Conservation (phyloP, 1,284 basidiomycete genomes). For the Tylopilus sp. region DNA sequence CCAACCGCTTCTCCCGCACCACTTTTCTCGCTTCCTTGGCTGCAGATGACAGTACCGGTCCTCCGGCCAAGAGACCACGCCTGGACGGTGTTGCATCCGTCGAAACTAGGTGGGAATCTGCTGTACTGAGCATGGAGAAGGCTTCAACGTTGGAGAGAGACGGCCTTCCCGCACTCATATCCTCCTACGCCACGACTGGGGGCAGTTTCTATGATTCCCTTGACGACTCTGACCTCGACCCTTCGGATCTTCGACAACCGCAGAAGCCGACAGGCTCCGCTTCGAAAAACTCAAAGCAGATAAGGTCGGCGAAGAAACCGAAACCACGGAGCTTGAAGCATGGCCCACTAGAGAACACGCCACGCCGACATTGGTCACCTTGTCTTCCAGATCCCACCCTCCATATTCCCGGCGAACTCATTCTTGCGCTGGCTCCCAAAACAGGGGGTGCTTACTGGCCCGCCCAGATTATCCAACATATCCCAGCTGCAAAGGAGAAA, state of each 20-base stretch:
- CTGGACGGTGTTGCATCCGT: conserved; percentile 22
- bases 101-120: conserved; percentile 38
- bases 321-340: conserved; percentile 18
- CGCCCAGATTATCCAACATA: conserved; percentile 53
- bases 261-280: background rate
- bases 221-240: conserved; percentile 28
- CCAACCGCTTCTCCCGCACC: conserved; percentile 24
- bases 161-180: conserved; percentile 40
- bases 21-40: conserved; percentile 28
- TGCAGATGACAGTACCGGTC: conserved; percentile 20
- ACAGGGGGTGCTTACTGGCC: conserved; percentile 56
- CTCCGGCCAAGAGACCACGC: conserved; percentile 43
- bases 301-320: conserved; percentile 14
- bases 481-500: conserved; percentile 35
- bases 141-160: conserved; percentile 39
- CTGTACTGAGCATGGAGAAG: conserved; percentile 36
- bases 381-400: conserved; percentile 46
- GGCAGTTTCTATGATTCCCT: conserved; percentile 23
- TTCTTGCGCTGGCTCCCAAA: conserved; percentile 49
- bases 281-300: conserved; percentile 8
- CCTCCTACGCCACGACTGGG: conserved; percentile 29
- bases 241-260: conserved; percentile 10
- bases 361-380: conserved; percentile 32
- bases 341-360: background rate
- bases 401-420: conserved; percentile 60